A percentile compares a stretch with the other conserved stretches of the same genome.
These are phyloP conservation scores for Capsicum baccatum DNA, from an alignment of 257 asterid species.

Conservation along the genomic window DNA sequence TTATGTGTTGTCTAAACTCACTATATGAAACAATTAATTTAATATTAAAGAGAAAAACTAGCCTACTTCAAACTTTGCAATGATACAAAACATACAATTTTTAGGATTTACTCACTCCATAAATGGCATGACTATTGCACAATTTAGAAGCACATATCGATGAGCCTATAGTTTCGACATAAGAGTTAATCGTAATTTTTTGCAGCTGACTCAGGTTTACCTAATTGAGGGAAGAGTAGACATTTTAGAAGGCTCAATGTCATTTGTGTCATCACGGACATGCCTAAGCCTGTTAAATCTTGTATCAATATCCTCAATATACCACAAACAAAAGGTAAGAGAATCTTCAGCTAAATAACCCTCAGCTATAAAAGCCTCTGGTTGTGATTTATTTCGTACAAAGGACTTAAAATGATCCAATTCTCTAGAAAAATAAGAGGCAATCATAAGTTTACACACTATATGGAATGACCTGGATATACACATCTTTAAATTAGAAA, in stretches of 20 bases:
- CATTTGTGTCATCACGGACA: background rate
- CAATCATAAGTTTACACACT: background rate
- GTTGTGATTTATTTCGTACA: background rate
- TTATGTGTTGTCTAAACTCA: background rate
- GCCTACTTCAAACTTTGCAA: background rate
- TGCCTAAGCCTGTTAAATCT: background rate
- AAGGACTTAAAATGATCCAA: background rate
- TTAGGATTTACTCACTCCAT: background rate
- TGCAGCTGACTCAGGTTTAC: background rate
- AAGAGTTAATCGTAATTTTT: background rate
- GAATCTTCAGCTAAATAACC: background rate
- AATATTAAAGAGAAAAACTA: background rate
- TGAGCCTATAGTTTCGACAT: background rate
- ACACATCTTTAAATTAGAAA: background rate
- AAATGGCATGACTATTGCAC: background rate
- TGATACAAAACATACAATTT: background rate
- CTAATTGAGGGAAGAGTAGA: background rate
- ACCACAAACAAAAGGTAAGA: background rate
- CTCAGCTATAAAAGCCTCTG: background rate
- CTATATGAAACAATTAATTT: background rate
- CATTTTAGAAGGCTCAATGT: background rate
- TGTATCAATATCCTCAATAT: background rate
- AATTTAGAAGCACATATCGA: background rate
- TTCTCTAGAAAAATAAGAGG: too few species aligned
- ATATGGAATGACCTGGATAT: background rate